Conservation (phyloP, 805 yeast species). For the Kockiozyma suomiensis region DNA sequence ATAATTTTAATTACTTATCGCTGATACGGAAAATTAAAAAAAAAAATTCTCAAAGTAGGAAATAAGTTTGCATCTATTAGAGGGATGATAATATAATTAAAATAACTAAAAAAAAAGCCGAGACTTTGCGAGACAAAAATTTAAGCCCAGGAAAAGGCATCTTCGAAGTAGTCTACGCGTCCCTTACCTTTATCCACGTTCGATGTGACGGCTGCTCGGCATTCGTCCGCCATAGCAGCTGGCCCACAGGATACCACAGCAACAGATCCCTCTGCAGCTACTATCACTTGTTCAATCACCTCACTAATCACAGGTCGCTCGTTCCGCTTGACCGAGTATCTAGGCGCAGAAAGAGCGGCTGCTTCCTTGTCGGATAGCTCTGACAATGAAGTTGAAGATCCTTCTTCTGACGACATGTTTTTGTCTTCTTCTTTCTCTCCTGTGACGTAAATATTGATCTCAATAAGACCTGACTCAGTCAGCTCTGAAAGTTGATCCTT, state of each 20-base stretch:
- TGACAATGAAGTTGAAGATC: no score
- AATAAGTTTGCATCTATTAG: no score
- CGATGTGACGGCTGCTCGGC: conserved; percentile 10
- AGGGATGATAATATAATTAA: neutral
- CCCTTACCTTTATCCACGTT: conserved; percentile 21
- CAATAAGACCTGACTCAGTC: conserved; percentile 2
- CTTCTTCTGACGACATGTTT: no score
- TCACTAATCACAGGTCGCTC: no score
- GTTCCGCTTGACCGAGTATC: no score
- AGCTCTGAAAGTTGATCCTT: conserved; percentile 16
- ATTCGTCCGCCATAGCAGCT: conserved; percentile 12
- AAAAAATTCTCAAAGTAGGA: no score
- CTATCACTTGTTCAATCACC: no score
- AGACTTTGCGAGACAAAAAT: neutral
- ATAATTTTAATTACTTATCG: no score
- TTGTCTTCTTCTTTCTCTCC: no score
- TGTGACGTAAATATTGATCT: conserved; percentile 10
- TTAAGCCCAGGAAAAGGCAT: conserved; percentile 20
- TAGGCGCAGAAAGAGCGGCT: neutral
- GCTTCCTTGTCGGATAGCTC: conserved; percentile 1
- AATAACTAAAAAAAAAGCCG: neutral
- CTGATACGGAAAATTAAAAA: no score
- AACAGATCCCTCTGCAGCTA: no score
- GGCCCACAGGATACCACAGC: conserved; percentile 31
- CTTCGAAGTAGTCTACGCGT: conserved; percentile 26